Base-by-base conservation (phyloP, 768 basidiomycete genomes). In the Galerina sulciceps region DNA sequence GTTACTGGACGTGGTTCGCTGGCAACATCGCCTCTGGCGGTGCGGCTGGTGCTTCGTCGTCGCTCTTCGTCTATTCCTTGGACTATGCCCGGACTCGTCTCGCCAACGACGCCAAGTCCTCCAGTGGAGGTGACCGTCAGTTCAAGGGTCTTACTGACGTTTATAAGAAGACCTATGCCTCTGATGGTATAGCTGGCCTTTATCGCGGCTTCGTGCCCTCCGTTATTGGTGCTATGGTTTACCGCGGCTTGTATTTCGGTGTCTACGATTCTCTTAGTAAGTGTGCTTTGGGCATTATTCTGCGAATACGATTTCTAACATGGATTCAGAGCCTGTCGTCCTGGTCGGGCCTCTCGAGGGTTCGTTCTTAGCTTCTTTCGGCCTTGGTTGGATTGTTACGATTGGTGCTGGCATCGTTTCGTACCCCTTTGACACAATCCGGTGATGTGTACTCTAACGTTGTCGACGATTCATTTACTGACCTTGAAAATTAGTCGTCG, bases 11-110 rank as follows among this genome's bases (percentile, higher is more conserved):
- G 75, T 99, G 96, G 96, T 97, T 99, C 75, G 93, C 79, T 78
- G 97, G 97, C 71, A 99, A 99, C 76, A 90, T 99, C 65, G 92
- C 92, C 49, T 95, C 94, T 65, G 97, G 97, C 92, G 95, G 91
- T 87, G 96, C 93, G 67, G 97, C 97, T 76, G 97, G 97, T 89
- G 97, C 97, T 60, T 91, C 95, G 10, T 99, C 96, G 26, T 81
- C 98, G 56, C 91, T 99, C 75, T 99, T 99, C 79, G 97, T 99
- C 77, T 99, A 99, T 87, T 99, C 97, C 41, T 89, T 99, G 63
- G 97, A 99, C 71, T 99, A 96, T 73, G 96, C 97, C 65, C 94
- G 97, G 89, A 99, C 97, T 54, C 96, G 97, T 85, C 90, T 99
- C 66, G 94, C 94, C 73, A 95, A 95, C 75, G 94, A 96, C 66